Evolutionary conservation across 208 protist species (phyloP).

Genomic region (Leishmania mexicana): DNA sequence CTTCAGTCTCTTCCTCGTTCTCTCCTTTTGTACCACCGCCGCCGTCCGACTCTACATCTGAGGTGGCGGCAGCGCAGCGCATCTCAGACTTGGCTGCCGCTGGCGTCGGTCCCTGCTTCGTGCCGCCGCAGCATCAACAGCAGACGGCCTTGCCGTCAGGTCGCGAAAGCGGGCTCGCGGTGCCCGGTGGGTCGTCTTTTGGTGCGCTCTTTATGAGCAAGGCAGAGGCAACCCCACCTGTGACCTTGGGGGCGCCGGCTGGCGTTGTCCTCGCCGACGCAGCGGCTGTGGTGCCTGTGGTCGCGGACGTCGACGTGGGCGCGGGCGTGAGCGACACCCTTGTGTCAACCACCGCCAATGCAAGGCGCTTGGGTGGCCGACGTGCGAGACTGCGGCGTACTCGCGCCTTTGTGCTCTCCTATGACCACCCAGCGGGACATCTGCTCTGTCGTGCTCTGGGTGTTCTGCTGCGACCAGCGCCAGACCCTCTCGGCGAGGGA

Average conservation of each 20-base stretch:
- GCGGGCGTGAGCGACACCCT: constrained; percentile 13
- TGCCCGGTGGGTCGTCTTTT: background rate
- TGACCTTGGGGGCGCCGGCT: background rate
- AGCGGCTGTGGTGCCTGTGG: background rate
- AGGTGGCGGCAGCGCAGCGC: background rate
- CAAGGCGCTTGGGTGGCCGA: constrained; percentile 8
- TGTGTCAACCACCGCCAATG: background rate
- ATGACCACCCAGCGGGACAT: constrained; percentile 66
- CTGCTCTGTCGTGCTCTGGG: constrained; percentile 60
- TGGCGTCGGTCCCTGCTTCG: background rate
- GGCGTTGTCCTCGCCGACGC: background rate
- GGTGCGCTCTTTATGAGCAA: constrained; percentile 26
- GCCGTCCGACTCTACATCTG: background rate
- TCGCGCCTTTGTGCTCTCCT: constrained; percentile 55
- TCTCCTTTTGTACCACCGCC: background rate
- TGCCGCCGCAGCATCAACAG: background rate
- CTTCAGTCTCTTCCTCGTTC: background rate
- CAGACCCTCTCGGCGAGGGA: constrained; percentile 19
- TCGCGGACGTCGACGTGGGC: background rate
- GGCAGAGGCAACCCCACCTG: background rate
- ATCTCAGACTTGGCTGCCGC: background rate
- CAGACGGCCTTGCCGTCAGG: background rate
- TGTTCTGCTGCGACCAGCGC: constrained; percentile 25
- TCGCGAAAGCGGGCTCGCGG: constrained; percentile 5
- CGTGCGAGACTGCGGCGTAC: constrained; percentile 10